Conservation (phyloP, 495 filamentous ascomycete genomes). For the Xylaria castorea region DNA sequence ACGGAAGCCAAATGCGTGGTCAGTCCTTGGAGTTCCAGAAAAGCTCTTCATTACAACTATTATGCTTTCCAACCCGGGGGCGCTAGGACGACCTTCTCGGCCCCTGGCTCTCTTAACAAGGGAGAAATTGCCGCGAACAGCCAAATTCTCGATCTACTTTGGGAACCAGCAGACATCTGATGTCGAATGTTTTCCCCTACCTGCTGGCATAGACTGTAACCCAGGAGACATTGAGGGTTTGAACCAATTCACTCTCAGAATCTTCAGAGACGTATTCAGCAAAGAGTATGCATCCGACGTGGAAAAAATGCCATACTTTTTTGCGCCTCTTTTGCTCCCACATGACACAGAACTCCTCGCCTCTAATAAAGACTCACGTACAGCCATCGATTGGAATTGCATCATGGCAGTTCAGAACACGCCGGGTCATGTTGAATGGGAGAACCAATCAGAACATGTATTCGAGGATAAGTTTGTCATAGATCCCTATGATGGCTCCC, state of each 20-base stretch:
- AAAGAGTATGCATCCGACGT: conserved; percentile 74
- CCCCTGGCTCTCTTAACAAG: conserved; percentile 79
- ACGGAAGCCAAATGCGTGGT: conserved; percentile 81
- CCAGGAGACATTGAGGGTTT: conserved; percentile 56
- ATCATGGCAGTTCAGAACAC: conserved; percentile 52
- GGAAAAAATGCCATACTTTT: conserved; percentile 80
- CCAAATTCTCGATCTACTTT: conserved; percentile 74
- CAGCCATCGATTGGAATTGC: conserved; percentile 71
- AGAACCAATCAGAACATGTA: conserved; percentile 59
- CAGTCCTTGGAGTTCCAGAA: conserved; percentile 54
- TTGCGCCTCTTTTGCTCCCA: conserved; percentile 65
- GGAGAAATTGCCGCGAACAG: conserved; percentile 65
- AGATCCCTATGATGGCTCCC: conserved; percentile 76
- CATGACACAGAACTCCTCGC: conserved; percentile 40
- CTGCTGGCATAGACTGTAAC: conserved; percentile 49
- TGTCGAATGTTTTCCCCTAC: conserved; percentile 54
- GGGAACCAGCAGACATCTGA: conserved; percentile 64
- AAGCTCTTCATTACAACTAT: conserved; percentile 71
- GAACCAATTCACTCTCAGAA: conserved; percentile 71
- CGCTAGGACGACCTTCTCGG: conserved; percentile 64
- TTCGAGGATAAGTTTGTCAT: conserved; percentile 71
- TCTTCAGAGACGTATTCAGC: conserved; percentile 89
- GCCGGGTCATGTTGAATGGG: conserved; percentile 51
- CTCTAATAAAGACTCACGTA: conserved; percentile 29
- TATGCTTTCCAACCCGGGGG: conserved; percentile 61